Percentiles rank a stretch among this genome's conserved stretches.
Evolutionary conservation across 164 flowering plant genomes (phyloP).

Genomic region (Saururus chinensis): DNA sequence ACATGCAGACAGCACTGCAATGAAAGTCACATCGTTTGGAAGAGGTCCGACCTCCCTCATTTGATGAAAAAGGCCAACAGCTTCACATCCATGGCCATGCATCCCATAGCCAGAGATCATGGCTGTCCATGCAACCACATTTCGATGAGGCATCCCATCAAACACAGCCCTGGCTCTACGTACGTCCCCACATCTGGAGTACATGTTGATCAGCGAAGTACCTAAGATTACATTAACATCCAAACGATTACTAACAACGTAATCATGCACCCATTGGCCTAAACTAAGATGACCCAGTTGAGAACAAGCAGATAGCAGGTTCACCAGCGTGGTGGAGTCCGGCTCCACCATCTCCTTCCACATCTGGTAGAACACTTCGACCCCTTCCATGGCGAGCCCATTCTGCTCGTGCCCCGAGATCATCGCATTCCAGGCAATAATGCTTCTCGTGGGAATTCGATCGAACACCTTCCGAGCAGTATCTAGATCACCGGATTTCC

Average conservation of each 20-base stretch:
- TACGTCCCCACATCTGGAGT: constrained; percentile 54
- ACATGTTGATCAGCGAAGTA: constrained; percentile 61
- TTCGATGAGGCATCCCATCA: constrained; percentile 37
- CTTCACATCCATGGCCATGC: constrained; percentile 54
- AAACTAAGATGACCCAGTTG: constrained; percentile 48
- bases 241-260: constrained; percentile 19
- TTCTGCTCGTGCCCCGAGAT: constrained; percentile 67
- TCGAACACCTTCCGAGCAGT: constrained; percentile 61
- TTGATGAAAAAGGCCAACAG: constrained; percentile 34
- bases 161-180: constrained; percentile 46
- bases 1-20: constrained; percentile 62
- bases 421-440: constrained; percentile 71
- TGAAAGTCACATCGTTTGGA: constrained; percentile 58
- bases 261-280: constrained; percentile 49
- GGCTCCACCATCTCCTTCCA: constrained; percentile 24
- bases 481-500: constrained; percentile 33
- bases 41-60: constrained; percentile 34
- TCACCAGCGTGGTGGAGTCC: constrained; percentile 56
- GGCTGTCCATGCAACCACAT: constrained; percentile 70
- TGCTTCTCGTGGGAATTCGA: constrained; percentile 37
- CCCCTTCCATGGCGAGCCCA: constrained; percentile 40
- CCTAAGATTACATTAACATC: constrained; percentile 41
- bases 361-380: constrained; percentile 33
- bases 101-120: constrained; percentile 73
- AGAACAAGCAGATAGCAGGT: constrained; percentile 56